Conservation (phyloP, 805 yeast species). For the Schwanniomyces pseudopolymorphus region DNA sequence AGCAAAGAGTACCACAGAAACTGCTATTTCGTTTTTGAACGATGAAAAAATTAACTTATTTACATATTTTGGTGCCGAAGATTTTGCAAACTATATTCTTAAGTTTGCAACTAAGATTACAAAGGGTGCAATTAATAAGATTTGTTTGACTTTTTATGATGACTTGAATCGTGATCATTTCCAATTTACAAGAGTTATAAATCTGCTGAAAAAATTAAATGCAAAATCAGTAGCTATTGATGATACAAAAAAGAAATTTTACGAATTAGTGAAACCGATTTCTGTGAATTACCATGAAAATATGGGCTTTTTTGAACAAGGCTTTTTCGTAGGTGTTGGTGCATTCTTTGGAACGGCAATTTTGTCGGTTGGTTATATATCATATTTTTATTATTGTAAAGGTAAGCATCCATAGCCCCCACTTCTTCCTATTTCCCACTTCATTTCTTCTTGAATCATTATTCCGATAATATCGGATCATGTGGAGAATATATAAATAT, state of each 20-base stretch:
- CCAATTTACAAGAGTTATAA: not conserved
- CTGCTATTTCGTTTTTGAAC: not conserved
- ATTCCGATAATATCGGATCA: not conserved
- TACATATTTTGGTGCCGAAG: not conserved
- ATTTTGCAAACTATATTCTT: not conserved
- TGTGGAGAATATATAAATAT: not conserved
- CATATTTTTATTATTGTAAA: not conserved
- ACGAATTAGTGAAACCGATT: not conserved
- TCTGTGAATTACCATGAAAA: not conserved
- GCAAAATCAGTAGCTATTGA: not conserved
- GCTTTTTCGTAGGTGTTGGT: not conserved
- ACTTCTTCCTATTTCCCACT: not conserved
- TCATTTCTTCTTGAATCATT: not conserved
- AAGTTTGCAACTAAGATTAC: not conserved
- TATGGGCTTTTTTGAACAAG: constrained; percentile 1
- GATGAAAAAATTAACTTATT: not conserved
- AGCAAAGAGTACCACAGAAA: not conserved
- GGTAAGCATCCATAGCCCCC: not conserved
- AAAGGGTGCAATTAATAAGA: not conserved
- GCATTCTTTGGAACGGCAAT: not conserved
- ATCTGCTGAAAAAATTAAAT: not conserved
- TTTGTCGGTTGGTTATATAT: not conserved
- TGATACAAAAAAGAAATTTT: not conserved
- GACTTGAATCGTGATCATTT: not conserved
- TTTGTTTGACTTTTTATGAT: not conserved